Percentiles rank a stretch among this genome's conserved stretches.
phyloP scores from a whole-genome alignment of 345 rosid species.

The Trapa bicornis region DNA sequence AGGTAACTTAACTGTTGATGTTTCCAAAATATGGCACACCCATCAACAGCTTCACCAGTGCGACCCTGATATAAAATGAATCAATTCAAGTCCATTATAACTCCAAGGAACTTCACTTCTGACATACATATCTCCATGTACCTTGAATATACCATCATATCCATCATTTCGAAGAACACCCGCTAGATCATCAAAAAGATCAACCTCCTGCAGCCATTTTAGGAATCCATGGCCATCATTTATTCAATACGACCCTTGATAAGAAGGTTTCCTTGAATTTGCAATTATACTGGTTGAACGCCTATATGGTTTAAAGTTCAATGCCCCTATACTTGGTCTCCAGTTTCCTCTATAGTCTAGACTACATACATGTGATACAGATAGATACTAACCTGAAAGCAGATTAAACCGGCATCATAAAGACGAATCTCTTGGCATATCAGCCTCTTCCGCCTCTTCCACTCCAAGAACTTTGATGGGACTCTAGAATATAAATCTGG shows the following conservation, averaged over 20 bases:
- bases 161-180: constrained; percentile 41
- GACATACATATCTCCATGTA: constrained; percentile 12
- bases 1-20: constrained; percentile 38
- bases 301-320: neutral
- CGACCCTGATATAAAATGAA: constrained; percentile 40
- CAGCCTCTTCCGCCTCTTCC: constrained; percentile 51
- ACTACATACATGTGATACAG: neutral
- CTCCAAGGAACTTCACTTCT: neutral
- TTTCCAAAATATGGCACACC: constrained; percentile 86
- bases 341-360: neutral
- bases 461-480: constrained; percentile 30
- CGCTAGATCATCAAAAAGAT: constrained; percentile 48
- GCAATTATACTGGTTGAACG: neutral
- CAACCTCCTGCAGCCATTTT: constrained; percentile 49
- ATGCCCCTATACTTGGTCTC: neutral
- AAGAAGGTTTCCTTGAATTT: neutral
- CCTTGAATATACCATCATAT: constrained; percentile 70
- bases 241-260: neutral
- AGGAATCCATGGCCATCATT: neutral
- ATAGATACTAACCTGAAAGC: constrained; percentile 56
- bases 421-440: constrained; percentile 43
- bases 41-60: constrained; percentile 77
- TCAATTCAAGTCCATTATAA: constrained; percentile 7
- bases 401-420: constrained; percentile 49
- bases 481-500: constrained; percentile 42